Evolutionary conservation across 192 early-diverging fungal genomes (phyloP), one percentile per base, ranked within the genome.

Genomic region (Coemansia asiatica): DNA sequence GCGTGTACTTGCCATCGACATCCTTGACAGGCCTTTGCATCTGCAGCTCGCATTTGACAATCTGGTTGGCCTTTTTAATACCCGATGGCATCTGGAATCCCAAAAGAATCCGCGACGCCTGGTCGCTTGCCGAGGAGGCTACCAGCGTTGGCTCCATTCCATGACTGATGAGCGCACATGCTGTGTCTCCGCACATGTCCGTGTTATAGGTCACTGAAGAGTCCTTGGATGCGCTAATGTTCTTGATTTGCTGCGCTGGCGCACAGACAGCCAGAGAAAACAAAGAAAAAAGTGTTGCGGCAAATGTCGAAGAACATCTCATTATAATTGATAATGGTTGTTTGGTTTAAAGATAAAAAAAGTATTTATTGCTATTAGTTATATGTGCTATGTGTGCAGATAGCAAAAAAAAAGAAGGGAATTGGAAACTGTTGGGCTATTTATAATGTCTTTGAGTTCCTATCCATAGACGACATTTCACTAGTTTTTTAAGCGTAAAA

Each of bases 131-230:
- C 51, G 38, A 55, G 0, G 69, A 64, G 2, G 63, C 58, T 19
- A 58, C 54, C 3, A 71, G 28, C 1, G 69, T 71, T 23, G 61
- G 61, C 38, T 71, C 69, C 57, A 61, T 64, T 4, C 69, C 69
- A 6, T 71, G 63, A 38, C 53, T 61, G 16, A 71, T 60, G 7
- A 65, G 50, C 18, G 69, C 63, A 25, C 69, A 71, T 0, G 51
- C 57, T 4, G 69, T 65, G 25, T 63, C 46, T 27, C 69, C 69
- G 51, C 69, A 71, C 21, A 50, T 49, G 2, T 26, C 4, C 1
- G 51, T 44, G 51, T 61, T 71, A 47, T 61, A 65, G 0, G 60
- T 58, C 9, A 71, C 58, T 0, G 69, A 65, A 33, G 69, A 40
- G 23, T 71, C 69, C 63, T 71, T 71, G 63, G 40, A 35, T 4